These are phyloP conservation scores for Vachellia collinsii DNA, from an alignment of 306 rosid genomes.

Conservation along the genomic window DNA sequence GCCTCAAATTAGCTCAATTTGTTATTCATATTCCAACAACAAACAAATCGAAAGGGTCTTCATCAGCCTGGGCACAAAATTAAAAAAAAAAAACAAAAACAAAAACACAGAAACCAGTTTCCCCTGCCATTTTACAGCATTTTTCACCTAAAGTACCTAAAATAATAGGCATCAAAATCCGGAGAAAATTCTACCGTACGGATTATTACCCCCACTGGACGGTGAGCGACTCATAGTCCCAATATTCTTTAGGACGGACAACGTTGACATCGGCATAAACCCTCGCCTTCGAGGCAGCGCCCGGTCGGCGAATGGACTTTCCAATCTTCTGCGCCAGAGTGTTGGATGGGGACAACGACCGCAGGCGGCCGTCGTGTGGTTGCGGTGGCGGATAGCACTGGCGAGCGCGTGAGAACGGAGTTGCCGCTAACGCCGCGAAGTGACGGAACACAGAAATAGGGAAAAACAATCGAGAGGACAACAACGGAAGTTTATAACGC, in stretches of 20 bases:
- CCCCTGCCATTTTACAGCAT: neutral
- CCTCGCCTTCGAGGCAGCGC: conserved; percentile 92
- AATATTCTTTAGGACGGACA: conserved; percentile 88
- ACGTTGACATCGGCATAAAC: conserved; percentile 84
- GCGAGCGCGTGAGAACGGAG: conserved; percentile 41
- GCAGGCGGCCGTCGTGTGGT: conserved; percentile 23
- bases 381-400: conserved; percentile 32
- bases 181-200: neutral
- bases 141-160: neutral
- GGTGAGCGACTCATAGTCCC: conserved; percentile 94
- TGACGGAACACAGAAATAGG: conserved; percentile 48
- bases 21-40: neutral
- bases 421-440: conserved; percentile 45
- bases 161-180: neutral
- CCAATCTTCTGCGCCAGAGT: conserved; percentile 97
- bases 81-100: no score
- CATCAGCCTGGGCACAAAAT: neutral
- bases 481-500: conserved; percentile 2
- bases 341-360: conserved; percentile 42
- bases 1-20: neutral
- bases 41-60: neutral
- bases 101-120: neutral
- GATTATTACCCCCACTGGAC: conserved; percentile 88
- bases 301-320: conserved; percentile 92
- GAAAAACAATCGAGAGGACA: neutral